Conservation (phyloP, 2,329 filamentous ascomycete genomes). For the Zymoseptoria pseudotritici region DNA sequence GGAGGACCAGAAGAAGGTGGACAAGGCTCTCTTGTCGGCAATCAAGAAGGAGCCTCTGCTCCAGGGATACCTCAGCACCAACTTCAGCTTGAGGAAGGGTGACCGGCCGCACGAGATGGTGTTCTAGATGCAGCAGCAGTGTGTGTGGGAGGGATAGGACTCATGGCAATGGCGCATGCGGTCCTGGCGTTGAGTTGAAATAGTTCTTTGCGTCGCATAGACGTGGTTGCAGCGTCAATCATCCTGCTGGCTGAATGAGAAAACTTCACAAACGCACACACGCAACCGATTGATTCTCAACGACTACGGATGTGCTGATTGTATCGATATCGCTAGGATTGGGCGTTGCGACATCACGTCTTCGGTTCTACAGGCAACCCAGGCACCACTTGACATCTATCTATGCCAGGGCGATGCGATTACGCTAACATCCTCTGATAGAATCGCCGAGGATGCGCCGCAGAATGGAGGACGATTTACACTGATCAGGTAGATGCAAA, state of each 20-base stretch:
- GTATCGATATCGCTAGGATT: not conserved
- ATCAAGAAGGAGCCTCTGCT: conserved; percentile 99
- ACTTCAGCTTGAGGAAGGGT: conserved; percentile 98
- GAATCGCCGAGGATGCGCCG: too few relatives aligned
- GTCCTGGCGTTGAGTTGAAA: conserved; percentile 1
- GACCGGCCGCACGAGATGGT: conserved; percentile 99
- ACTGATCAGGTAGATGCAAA: too few relatives aligned
- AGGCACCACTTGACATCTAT: too few relatives aligned
- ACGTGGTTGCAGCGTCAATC: not conserved
- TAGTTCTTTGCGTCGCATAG: not conserved
- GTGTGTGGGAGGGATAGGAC: conserved; percentile 6
- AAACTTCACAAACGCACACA: conserved; percentile 1
- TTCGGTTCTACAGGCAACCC: too few relatives aligned
- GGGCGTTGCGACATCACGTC: too few relatives aligned
- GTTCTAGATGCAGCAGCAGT: conserved; percentile 61
- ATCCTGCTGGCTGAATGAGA: not conserved
- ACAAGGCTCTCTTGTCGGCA: conserved; percentile 88
- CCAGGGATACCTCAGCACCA: conserved; percentile 84
- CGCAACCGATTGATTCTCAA: not conserved
- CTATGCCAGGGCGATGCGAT: too few relatives aligned
- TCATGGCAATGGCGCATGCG: conserved; percentile 16
- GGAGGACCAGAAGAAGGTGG: conserved; percentile 95
- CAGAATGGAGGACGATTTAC: too few relatives aligned
- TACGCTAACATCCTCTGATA: too few relatives aligned
- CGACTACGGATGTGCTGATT: not conserved